Evolutionary conservation across 2,329 filamentous ascomycete species (phyloP).

Genomic region (Purpureocillium lavendulum): DNA sequence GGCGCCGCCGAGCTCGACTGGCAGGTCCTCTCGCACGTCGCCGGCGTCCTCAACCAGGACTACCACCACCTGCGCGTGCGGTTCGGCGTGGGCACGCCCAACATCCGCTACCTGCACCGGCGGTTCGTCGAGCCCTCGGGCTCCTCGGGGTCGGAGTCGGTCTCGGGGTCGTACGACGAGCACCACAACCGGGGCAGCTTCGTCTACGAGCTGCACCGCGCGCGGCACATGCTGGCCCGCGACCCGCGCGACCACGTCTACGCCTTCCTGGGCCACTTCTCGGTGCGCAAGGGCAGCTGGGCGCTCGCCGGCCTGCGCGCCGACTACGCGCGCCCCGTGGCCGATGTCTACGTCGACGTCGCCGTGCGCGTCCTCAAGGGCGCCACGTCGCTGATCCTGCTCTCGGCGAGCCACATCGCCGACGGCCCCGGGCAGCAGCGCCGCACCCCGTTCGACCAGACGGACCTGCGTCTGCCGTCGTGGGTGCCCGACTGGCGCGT

Average conservation of each 20-base stretch:
- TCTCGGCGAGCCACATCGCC: constrained; percentile 18
- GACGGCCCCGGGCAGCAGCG: no score
- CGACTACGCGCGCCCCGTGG: constrained; percentile 19
- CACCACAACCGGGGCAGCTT: constrained; percentile 23
- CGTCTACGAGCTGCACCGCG: constrained; percentile 26
- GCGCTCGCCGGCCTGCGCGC: constrained; percentile 14
- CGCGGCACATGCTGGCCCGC: constrained; percentile 21
- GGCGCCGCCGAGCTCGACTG: constrained; percentile 22
- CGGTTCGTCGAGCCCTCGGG: constrained; percentile 23
- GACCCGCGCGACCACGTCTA: constrained; percentile 26
- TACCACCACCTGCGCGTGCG: constrained; percentile 22
- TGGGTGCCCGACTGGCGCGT: constrained; percentile 30
- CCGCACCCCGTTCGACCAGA: no score
- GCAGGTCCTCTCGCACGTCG: constrained; percentile 20
- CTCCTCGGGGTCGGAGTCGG: no score
- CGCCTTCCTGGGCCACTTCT: constrained; percentile 27
- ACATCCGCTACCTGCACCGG: constrained; percentile 21
- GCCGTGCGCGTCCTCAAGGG: constrained; percentile 19
- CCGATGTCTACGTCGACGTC: constrained; percentile 24
- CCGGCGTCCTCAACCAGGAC: constrained; percentile 20
- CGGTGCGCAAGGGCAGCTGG: constrained; percentile 14
- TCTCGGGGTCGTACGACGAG: constrained; percentile 14
- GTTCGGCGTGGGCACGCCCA: constrained; percentile 21
- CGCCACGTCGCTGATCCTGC: constrained; percentile 17
- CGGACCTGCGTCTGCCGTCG: constrained; percentile 15